A percentile compares a stretch with the other conserved stretches of the same genome.
Evolutionary conservation across 2,329 filamentous ascomycete species (phyloP).

Genomic region (Fusarium lyarnte): DNA sequence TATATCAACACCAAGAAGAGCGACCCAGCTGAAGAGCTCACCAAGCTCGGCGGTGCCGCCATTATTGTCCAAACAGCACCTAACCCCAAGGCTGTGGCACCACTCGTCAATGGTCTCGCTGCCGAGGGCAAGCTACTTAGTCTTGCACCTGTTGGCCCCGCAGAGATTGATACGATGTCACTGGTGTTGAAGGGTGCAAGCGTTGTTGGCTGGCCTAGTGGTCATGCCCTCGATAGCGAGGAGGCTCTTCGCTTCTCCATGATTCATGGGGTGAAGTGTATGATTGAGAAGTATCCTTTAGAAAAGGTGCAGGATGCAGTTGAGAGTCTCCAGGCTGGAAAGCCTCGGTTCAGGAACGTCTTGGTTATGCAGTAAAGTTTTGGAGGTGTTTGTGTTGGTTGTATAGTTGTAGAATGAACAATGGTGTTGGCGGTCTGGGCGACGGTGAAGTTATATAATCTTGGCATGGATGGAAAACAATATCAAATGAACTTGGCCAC

Average conservation of each 20-base stretch:
- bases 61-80: slow-evolving; percentile 72
- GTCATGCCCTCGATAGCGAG: slow-evolving; percentile 69
- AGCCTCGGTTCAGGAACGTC: slow-evolving; percentile 58
- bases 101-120: slow-evolving; percentile 63
- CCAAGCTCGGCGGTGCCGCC: slow-evolving; percentile 68
- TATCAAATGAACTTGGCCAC: not conserved
- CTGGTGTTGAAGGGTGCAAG: slow-evolving; percentile 63
- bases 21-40: slow-evolving; percentile 59
- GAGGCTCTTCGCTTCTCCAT: slow-evolving; percentile 74
- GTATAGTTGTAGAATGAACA: not conserved
- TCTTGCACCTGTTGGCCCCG: slow-evolving; percentile 61
- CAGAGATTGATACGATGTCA: slow-evolving; percentile 54
- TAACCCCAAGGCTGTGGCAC: slow-evolving; percentile 63
- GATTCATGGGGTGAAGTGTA: slow-evolving; percentile 69
- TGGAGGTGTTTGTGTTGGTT: not conserved
- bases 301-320: slow-evolving; percentile 58
- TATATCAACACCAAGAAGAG: slow-evolving; percentile 62
- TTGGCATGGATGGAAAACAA: not conserved
- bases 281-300: slow-evolving; percentile 72
- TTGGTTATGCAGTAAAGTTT: slow-evolving; percentile 42
- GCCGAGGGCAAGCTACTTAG: slow-evolving; percentile 67
- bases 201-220: slow-evolving; percentile 71
- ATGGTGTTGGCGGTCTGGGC: not conserved
- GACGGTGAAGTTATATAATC: not conserved
- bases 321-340: slow-evolving; percentile 52